Evolutionary conservation across 2,329 filamentous ascomycete genomes (phyloP).

Genomic region (Calonectria ilicicola): DNA sequence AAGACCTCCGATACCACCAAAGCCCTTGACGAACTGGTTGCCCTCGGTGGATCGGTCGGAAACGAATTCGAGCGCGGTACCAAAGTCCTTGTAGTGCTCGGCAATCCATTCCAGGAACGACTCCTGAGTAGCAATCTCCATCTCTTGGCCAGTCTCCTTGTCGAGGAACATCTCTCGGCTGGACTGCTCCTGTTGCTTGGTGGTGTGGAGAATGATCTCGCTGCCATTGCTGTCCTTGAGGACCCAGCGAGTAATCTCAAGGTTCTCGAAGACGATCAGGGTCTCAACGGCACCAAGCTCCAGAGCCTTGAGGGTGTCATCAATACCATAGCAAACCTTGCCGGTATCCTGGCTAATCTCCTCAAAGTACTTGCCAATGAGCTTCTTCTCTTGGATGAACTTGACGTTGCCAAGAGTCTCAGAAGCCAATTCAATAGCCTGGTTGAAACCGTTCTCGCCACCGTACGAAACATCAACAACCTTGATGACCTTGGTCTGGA

Average conservation of each 20-base stretch:
- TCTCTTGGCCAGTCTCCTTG: conserved; percentile 95
- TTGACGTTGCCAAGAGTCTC: conserved; percentile 99
- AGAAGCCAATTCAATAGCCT: conserved; percentile 94
- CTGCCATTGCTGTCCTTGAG: conserved; percentile 82
- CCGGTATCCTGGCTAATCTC: conserved; percentile 98
- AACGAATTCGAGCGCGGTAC: conserved; percentile 95
- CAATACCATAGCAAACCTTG: conserved; percentile 97
- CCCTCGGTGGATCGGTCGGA: conserved; percentile 97
- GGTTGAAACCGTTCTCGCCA: conserved; percentile 99
- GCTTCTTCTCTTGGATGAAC: conserved; percentile 99
- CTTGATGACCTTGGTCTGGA: conserved; percentile 97
- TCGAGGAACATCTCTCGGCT: conserved; percentile 92
- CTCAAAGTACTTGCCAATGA: conserved; percentile 98
- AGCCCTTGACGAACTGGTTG: conserved; percentile 99
- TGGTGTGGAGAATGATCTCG: conserved; percentile 86
- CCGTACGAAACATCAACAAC: conserved; percentile 99
- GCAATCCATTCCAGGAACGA: conserved; percentile 99
- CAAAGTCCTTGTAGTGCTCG: conserved; percentile 98
- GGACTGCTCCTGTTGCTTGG: conserved; percentile 77
- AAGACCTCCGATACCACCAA: conserved; percentile 97
- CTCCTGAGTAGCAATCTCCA: conserved; percentile 89
- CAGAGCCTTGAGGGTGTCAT: conserved; percentile 96
- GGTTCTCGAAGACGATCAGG: conserved; percentile 96
- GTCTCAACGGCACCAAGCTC: conserved; percentile 96
- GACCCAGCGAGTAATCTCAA: conserved; percentile 92